Percentiles rank a stretch among this genome's conserved stretches.
Evolutionary conservation across 2,329 filamentous ascomycete species (phyloP).

Genomic region (Neurospora sp.): DNA sequence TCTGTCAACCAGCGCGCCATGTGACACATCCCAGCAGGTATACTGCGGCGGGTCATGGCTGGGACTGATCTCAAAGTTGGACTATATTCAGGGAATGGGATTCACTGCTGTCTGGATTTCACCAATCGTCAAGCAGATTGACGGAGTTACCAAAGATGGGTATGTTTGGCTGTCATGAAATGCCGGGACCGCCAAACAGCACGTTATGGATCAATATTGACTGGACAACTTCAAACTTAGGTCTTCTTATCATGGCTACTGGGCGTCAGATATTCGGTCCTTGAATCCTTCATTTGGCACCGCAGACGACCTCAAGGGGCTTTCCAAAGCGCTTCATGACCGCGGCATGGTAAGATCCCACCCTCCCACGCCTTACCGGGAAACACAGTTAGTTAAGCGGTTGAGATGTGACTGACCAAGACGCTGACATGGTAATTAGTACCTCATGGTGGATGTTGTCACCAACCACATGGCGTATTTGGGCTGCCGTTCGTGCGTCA

Average conservation of each 20-base stretch:
- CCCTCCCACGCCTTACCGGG: background rate
- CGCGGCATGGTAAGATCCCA: constrained; percentile 36
- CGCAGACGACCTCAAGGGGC: constrained; percentile 35
- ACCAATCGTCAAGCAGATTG: constrained; percentile 32
- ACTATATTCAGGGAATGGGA: constrained; percentile 38
- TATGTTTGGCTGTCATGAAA: constrained; percentile 7
- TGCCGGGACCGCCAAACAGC: background rate
- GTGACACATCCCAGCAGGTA: constrained; percentile 19
- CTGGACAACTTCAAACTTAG: constrained; percentile 13
- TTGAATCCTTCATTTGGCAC: constrained; percentile 42
- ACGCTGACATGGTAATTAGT: constrained; percentile 19
- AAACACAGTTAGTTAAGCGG: background rate
- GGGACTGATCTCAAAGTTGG: constrained; percentile 36
- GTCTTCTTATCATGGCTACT: constrained; percentile 38
- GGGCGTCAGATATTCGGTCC: constrained; percentile 40
- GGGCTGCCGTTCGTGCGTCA: constrained; percentile 35
- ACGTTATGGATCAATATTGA: background rate
- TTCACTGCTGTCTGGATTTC: constrained; percentile 37
- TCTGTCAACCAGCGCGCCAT: constrained; percentile 25
- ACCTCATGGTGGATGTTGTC: constrained; percentile 52
- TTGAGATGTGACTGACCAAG: background rate
- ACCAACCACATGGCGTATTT: constrained; percentile 47
- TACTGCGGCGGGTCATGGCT: constrained; percentile 41
- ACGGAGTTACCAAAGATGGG: constrained; percentile 29
- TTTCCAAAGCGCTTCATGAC: constrained; percentile 40